These are phyloP conservation scores for Fusarium pininemorale DNA, from an alignment of 2,329 filamentous ascomycete species.

Conservation along the genomic window DNA sequence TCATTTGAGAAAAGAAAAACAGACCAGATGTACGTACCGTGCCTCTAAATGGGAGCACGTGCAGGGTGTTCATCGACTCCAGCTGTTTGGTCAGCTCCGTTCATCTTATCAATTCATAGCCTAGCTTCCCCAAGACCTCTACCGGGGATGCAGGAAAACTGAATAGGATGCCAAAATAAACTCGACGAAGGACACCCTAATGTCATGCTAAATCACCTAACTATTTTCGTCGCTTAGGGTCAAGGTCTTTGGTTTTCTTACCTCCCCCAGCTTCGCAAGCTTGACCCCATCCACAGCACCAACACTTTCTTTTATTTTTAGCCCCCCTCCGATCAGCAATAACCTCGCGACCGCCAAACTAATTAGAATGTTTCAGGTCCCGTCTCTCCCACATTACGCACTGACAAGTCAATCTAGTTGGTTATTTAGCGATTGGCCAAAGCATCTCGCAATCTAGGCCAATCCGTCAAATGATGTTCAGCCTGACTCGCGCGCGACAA, in stretches of 20 bases:
- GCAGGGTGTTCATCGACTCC: neutral
- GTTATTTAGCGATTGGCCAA: neutral
- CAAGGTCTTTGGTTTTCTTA: rapidly evolving
- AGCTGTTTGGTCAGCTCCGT: neutral
- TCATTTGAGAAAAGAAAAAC: no score
- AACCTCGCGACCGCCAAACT: neutral
- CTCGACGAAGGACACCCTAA: rapidly evolving
- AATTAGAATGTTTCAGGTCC: neutral
- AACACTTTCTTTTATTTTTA: neutral
- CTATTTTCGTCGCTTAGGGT: rapidly evolving
- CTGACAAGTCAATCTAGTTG: neutral
- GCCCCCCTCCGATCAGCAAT: no score
- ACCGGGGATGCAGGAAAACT: neutral
- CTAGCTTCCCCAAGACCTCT: neutral
- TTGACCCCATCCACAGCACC: neutral
- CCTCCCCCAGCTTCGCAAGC: neutral
- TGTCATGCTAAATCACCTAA: rapidly evolving
- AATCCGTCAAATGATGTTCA: neutral
- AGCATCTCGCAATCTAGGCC: neutral
- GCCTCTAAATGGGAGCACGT: neutral
- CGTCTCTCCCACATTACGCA: neutral
- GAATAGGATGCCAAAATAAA: rapidly evolving
- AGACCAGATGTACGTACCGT: neutral
- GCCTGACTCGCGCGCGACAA: neutral
- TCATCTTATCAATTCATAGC: neutral